A percentile compares a stretch with the other conserved stretches of the same genome.
These are phyloP conservation scores for Solanum neorickii DNA, from an alignment of 257 asterid species.

Conservation along the genomic window DNA sequence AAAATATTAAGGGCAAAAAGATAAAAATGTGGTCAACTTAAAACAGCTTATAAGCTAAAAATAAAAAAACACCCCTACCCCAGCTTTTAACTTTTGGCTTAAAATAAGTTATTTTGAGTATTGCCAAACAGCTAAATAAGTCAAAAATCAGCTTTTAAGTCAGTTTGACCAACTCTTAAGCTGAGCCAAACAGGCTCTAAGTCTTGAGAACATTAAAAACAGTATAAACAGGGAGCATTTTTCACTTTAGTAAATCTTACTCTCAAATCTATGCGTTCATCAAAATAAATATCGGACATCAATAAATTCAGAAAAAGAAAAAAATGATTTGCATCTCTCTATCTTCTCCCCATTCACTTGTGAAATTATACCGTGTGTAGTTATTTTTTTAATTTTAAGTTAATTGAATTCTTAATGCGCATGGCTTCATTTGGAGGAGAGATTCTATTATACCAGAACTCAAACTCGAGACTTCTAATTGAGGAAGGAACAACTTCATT, in stretches of 20 bases:
- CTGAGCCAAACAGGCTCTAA: background rate
- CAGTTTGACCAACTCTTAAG: too few species aligned
- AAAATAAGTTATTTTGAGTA: too few species aligned
- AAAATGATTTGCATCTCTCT: background rate
- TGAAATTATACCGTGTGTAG: rapidly evolving
- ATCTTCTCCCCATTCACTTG: background rate
- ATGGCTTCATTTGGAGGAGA: background rate
- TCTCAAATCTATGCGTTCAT: background rate
- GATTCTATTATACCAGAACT: background rate
- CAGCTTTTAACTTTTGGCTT: too few species aligned
- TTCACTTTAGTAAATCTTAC: background rate
- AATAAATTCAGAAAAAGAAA: background rate
- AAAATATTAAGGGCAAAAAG: too few species aligned
- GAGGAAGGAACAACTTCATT: background rate
- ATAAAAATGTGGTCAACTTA: too few species aligned
- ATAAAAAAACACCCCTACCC: too few species aligned
- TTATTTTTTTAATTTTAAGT: too few species aligned
- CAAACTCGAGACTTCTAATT: background rate
- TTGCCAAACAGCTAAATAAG: too few species aligned
- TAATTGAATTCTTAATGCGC: background rate
- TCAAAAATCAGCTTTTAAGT: too few species aligned
- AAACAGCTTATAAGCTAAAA: too few species aligned
- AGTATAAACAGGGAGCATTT: background rate
- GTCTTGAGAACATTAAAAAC: background rate
- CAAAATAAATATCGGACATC: background rate